Conservation (phyloP, 192 early-diverging fungal genomes). For the Coemansia sp. region DNA sequence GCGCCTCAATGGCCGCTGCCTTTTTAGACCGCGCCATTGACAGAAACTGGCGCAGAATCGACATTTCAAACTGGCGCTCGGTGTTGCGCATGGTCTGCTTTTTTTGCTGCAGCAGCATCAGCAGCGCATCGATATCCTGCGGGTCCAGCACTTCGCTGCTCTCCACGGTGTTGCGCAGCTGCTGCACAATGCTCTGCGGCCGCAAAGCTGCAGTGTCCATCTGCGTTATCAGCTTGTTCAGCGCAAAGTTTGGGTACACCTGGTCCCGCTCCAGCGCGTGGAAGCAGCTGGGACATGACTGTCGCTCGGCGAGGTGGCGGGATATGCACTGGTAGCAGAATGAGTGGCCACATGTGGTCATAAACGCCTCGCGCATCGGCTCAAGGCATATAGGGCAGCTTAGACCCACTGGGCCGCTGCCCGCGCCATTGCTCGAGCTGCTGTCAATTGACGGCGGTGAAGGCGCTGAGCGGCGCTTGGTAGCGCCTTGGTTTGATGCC, state of each 20-base stretch:
- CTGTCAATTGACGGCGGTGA: conserved; percentile 2
- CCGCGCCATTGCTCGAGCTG: not conserved
- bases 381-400: conserved; percentile 71
- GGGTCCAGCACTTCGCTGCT: conserved; percentile 24
- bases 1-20: conserved; percentile 44
- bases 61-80: conserved; percentile 57
- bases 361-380: conserved; percentile 67
- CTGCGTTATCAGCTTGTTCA: conserved; percentile 40
- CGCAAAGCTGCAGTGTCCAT: conserved; percentile 9
- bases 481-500: not conserved
- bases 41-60: conserved; percentile 63
- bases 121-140: conserved; percentile 61
- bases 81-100: conserved; percentile 57
- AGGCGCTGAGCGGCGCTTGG: conserved; percentile 8
- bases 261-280: conserved; percentile 56
- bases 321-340: conserved; percentile 80
- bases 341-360: conserved; percentile 79
- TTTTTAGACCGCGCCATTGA: conserved; percentile 57
- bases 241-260: conserved; percentile 79
- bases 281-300: conserved; percentile 70
- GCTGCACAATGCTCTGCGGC: conserved; percentile 18
- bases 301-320: conserved; percentile 56
- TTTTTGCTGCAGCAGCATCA: conserved; percentile 57
- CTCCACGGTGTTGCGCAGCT: conserved; percentile 36
- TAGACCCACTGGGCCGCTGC: not conserved